These are phyloP conservation scores for Exophiala alcalophila DNA, from an alignment of 2,329 filamentous ascomycete genomes.

Conservation along the genomic window DNA sequence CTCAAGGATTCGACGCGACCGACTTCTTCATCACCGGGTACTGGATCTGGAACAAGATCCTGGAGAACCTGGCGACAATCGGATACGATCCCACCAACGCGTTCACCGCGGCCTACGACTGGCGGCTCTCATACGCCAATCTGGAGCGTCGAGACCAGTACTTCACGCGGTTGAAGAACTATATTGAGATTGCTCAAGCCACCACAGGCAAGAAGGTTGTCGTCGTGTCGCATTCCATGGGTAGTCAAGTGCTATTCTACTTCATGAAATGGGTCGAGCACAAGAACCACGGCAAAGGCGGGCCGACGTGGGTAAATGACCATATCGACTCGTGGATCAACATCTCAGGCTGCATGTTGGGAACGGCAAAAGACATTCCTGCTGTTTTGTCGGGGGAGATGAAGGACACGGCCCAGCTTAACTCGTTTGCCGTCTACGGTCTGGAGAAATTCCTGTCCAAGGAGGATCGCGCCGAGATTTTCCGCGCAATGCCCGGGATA, in stretches of 20 bases:
- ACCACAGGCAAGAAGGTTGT: conserved; percentile 76
- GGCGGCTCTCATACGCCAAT: conserved; percentile 86
- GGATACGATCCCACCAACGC: conserved; percentile 85
- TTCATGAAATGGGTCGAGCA: conserved; percentile 81
- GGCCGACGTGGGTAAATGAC: conserved; percentile 82
- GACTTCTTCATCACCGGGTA: conserved; percentile 82
- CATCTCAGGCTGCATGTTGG: conserved; percentile 96
- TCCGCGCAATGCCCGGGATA: conserved; percentile 94
- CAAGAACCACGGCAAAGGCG: conserved; percentile 72
- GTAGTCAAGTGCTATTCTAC: conserved; percentile 84
- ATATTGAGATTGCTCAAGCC: conserved; percentile 80
- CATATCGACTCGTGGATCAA: conserved; percentile 97
- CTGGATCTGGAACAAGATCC: conserved; percentile 99
- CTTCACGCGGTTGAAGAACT: conserved; percentile 82
- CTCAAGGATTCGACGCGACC: conserved; percentile 94
- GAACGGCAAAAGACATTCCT: conserved; percentile 84
- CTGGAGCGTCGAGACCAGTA: conserved; percentile 89
- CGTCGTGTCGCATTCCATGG: conserved; percentile 94
- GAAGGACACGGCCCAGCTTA: conserved; percentile 95
- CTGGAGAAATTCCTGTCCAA: conserved; percentile 92
- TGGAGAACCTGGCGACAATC: conserved; percentile 93
- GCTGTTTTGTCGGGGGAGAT: conserved; percentile 94
- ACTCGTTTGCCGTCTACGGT: conserved; percentile 93
- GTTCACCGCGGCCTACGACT: conserved; percentile 75
- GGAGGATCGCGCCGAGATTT: conserved; percentile 86